These are phyloP conservation scores for Pythium aristosporum DNA, from an alignment of 352 stramenopile species.

Conservation along the genomic window DNA sequence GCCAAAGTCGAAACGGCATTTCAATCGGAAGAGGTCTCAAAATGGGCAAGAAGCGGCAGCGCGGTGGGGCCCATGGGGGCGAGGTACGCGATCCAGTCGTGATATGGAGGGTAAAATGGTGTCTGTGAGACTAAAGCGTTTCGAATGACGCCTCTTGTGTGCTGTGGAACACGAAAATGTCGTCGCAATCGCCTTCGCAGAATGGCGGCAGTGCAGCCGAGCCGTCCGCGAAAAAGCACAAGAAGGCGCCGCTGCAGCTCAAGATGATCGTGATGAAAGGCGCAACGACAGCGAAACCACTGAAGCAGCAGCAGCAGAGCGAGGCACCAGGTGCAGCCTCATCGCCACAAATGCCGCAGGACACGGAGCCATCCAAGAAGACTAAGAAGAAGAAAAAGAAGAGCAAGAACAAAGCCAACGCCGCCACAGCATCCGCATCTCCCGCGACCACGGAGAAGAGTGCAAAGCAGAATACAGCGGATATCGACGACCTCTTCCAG, in stretches of 20 bases:
- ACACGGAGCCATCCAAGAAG: constrained; percentile 19
- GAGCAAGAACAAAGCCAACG: constrained; percentile 32
- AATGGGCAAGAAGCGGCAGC: constrained; percentile 35
- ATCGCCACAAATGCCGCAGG: background rate
- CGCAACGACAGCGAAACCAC: constrained; percentile 24
- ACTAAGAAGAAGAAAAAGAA: constrained; percentile 61
- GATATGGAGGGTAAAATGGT: background rate
- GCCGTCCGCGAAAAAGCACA: constrained; percentile 28
- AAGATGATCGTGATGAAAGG: constrained; percentile 31
- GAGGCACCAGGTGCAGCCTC: background rate
- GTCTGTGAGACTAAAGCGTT: background rate
- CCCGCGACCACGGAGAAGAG: background rate
- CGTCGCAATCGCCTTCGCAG: constrained; percentile 2
- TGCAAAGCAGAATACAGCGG: constrained; percentile 30
- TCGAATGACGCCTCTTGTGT: background rate
- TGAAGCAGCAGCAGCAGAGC: constrained; percentile 21
- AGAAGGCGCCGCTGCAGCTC: constrained; percentile 31
- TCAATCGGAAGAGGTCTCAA: background rate
- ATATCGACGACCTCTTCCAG: constrained; percentile 83
- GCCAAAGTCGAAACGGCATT: constrained; percentile 12
- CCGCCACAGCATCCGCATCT: background rate
- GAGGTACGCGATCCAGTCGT: constrained; percentile 4
- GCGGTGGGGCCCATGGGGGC: constrained; percentile 10
- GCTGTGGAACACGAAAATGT: background rate
- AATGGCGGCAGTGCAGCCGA: background rate